Conservation (phyloP, 2,329 filamentous ascomycete species). For the Mycosphaerella sp. region DNA sequence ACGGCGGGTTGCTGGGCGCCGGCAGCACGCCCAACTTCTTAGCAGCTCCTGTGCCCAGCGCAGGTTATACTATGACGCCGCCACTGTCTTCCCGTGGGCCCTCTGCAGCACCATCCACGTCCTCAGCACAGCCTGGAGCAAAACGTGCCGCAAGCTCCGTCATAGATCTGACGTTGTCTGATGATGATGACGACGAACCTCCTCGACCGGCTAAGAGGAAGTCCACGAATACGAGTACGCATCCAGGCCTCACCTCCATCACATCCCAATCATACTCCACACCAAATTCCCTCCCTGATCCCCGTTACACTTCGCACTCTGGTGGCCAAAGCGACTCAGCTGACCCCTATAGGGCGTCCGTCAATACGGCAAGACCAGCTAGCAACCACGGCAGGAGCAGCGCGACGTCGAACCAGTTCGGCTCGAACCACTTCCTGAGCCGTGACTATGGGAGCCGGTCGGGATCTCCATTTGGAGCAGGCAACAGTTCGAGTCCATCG, state of each 20-base stretch:
- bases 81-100: constrained; percentile 43
- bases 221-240: constrained; percentile 26
- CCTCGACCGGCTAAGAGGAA: constrained; percentile 33
- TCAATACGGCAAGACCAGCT: constrained; percentile 19
- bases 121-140: constrained; percentile 33
- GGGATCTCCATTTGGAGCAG: constrained; percentile 10
- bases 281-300: constrained; percentile 24
- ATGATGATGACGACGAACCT: constrained; percentile 41
- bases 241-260: constrained; percentile 15
- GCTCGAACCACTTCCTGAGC: constrained; percentile 3
- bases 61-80: constrained; percentile 39
- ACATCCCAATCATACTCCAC: constrained; percentile 20
- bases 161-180: constrained; percentile 46
- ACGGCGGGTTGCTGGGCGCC: constrained; percentile 23
- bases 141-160: constrained; percentile 44
- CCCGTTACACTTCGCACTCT: constrained; percentile 17
- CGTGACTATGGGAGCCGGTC: constrained; percentile 6
- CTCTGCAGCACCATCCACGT: constrained; percentile 31
- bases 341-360: constrained; percentile 25
- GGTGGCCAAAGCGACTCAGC: constrained; percentile 15
- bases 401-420: constrained; percentile 8
- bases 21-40: constrained; percentile 12
- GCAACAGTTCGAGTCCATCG: constrained; percentile 13
- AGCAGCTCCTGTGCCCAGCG: constrained; percentile 23
- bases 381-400: constrained; percentile 17